These are phyloP conservation scores for Pestalotiopsis sp. DNA, from an alignment of 2,329 filamentous ascomycete genomes.

Conservation along the genomic window DNA sequence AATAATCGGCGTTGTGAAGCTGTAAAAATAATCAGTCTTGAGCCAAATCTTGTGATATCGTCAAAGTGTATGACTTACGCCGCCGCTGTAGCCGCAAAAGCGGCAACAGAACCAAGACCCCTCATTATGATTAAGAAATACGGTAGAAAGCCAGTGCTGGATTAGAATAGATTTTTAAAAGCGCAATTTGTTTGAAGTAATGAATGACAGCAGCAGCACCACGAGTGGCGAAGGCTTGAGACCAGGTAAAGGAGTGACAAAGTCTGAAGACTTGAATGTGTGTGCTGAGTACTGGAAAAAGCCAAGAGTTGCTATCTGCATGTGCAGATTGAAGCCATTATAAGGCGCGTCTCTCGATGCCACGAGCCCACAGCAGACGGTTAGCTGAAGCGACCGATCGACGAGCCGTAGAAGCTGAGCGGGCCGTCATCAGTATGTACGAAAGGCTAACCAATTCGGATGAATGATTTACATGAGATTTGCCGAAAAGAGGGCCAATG, in stretches of 20 bases:
- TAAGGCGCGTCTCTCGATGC: neutral
- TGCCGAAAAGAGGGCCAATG: neutral
- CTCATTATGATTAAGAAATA: conserved; percentile 14
- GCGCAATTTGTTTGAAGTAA: neutral
- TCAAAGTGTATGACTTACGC: conserved; percentile 3
- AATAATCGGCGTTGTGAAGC: conserved; percentile 8
- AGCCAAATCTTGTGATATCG: neutral
- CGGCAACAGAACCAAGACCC: conserved; percentile 12
- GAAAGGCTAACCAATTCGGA: neutral
- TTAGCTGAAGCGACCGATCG: neutral
- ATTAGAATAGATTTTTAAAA: neutral
- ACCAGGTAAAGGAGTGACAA: conserved; percentile 13
- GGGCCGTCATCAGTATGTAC: conserved; percentile 2
- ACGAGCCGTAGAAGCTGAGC: conserved; percentile 2
- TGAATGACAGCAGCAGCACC: conserved; percentile 10
- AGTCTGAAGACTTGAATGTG: conserved; percentile 14
- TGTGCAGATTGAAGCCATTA: conserved; percentile 9
- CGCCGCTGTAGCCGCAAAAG: conserved; percentile 11
- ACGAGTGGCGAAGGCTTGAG: neutral
- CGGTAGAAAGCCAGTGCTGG: neutral
- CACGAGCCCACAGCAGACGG: neutral
- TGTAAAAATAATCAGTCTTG: neutral
- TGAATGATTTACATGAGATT: conserved; percentile 8
- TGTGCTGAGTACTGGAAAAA: neutral
- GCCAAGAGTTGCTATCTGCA: neutral